Base-by-base conservation (phyloP, 495 filamentous ascomycete species). In the Oidiodendron maius region DNA sequence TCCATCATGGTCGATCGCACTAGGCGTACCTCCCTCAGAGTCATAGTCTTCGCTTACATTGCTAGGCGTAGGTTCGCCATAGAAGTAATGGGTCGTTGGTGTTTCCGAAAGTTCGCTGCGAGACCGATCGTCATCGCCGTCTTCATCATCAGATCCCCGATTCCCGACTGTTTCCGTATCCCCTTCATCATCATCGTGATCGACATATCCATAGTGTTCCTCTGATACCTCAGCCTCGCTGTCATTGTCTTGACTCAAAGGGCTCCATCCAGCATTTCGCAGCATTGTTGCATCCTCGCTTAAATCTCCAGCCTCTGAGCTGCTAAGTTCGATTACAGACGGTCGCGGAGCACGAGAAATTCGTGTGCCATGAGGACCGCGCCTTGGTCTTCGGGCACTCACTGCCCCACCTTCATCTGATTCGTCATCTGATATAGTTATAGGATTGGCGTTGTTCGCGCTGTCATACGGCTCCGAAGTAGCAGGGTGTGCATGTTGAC, bases 121-220 rank as follows among this genome's bases (percentile, higher is more conserved):
- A 22, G 44, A 45, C 15, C 21, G 16, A 40, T 30, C 22, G 17
- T 40, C 37, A 10, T 37, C 35, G 21, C 42, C 44, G 26, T 35
- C 51, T 15, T 56, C 58, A 30, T 58, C 55, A 44, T 58, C 51
- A 15, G 55, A 47, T 5, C 9, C 23, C 15, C 6, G 20, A 50
- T 54, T 52, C 4, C 48, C 51, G 49, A 59, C 57, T 2, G 59
- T 61, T 26, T 59, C 50, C 18, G 59, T 61, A 35, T 61, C 58
- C 22, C 55, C 58, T 8, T 55, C 49, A 30, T 53, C 53, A n/a
- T 54, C 51, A 23, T 46, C 49, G 12, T 49, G 44, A 28, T 38
- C 37, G 30, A 10, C 43, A 37, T 15, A 4, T 11, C 20, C 12
- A 13, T 38, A 30, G 32, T 13, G 36, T 2, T 20, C 15, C 12